Conservation (phyloP, 2,329 filamentous ascomycete species). For the Penicillium sp. region DNA sequence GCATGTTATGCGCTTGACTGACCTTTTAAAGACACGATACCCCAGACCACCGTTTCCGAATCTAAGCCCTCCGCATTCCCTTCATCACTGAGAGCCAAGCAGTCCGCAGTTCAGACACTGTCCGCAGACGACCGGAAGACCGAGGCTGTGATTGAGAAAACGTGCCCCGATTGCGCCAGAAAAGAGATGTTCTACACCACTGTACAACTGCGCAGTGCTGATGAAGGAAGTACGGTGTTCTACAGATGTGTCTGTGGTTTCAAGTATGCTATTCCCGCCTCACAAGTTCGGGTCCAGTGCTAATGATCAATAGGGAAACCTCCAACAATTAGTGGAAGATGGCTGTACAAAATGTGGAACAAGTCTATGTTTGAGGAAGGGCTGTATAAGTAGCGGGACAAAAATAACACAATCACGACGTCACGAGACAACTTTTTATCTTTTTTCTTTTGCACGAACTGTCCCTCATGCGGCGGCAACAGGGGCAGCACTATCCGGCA, state of each 20-base stretch:
- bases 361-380: slow-evolving; percentile 21
- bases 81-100: slow-evolving; percentile 81
- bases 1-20: slow-evolving; percentile 10
- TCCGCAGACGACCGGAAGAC: slow-evolving; percentile 75
- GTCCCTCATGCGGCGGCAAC: slow-evolving; percentile 32
- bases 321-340: slow-evolving; percentile 34
- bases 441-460: slow-evolving; percentile 8
- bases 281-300: slow-evolving; percentile 5
- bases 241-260: slow-evolving; percentile 85
- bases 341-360: slow-evolving; percentile 15
- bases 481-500: slow-evolving; percentile 60
- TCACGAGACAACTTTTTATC: slow-evolving; percentile 24
- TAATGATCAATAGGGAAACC: slow-evolving; percentile 35
- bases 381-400: slow-evolving; percentile 29
- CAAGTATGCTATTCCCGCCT: slow-evolving; percentile 61
- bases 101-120: slow-evolving; percentile 80
- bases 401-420: slow-evolving; percentile 31
- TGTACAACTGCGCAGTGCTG: slow-evolving; percentile 84
- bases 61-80: slow-evolving; percentile 93
- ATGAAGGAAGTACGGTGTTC: slow-evolving; percentile 92
- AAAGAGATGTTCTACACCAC: slow-evolving; percentile 83
- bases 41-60: slow-evolving; percentile 74
- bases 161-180: slow-evolving; percentile 77
- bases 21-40: slow-evolving; percentile 63
- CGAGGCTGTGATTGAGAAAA: slow-evolving; percentile 67